Base-by-base conservation (phyloP, 768 basidiomycete genomes). In the Termitomyces sp. region DNA sequence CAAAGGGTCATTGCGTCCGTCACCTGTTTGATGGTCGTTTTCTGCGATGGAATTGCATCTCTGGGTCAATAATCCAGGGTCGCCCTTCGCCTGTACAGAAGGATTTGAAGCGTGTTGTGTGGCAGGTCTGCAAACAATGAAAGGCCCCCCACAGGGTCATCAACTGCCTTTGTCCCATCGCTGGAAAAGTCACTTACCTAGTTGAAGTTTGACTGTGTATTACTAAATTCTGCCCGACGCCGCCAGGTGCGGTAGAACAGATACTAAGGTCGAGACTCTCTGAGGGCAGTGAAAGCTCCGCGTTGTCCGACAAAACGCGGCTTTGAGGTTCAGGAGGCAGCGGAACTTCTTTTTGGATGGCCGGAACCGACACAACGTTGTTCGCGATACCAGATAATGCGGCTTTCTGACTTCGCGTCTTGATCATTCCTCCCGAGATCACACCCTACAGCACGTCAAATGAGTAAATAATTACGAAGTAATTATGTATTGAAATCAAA, bases 221-320 rank as follows among this genome's bases (percentile, higher is more conserved):
- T 63, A 85, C 67, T 61, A 84, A 74, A 63, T 76, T 72, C 59
- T 72, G 75, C 55, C 81, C 78, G 61, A 79, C 71, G 46, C 75
- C 76, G 37, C 68, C 69, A 54, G 62, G 67, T 52, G 65, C 63
- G 55, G 64, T 64, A 42, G 65, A 63, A 58, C 63, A 70, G 53
- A 66, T 64, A 61, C 71, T 75, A 43, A 62, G 61, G 67, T 68
- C 61, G 50, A 66, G 46, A 46, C 56, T 65, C 18, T 42, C 42
- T 37, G 56, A 53, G 43, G 57, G 55, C 10, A 46, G 55, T 10
- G 41, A 13, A 27, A 51, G 32, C 26, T 51, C 56, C 49, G 57
- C 54, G 54, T 49, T 55, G 20, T 56, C 56, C 55, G 58, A 61
- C 3, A 42, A 14, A 5, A 53, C 54, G 37, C 29, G 49, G 14